phyloP scores from a whole-genome alignment of 208 protist genomes.

The Trypanosoma lewisi region DNA sequence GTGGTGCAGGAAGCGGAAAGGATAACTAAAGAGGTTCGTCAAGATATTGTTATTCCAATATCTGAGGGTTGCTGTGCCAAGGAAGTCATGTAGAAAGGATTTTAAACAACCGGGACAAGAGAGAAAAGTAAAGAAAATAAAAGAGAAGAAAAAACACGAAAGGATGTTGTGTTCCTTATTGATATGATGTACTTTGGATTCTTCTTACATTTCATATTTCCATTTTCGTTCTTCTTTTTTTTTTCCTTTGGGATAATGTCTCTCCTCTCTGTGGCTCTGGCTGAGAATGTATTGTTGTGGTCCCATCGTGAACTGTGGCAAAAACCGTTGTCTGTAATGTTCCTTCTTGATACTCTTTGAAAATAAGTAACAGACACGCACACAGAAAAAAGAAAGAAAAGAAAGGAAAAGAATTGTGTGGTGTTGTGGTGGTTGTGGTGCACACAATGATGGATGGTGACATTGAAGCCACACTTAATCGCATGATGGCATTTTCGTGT shows the following conservation, averaged over 20 bases:
- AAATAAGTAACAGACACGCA: too few species aligned
- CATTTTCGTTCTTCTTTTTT: neutral
- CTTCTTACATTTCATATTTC: neutral
- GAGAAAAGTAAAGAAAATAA: conserved; percentile 1
- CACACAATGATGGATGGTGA: conserved; percentile 23
- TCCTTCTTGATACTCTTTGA: too few species aligned
- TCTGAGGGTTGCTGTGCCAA: conserved; percentile 39
- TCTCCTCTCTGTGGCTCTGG: too few species aligned
- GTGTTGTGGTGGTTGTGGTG: too few species aligned
- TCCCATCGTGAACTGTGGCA: too few species aligned
- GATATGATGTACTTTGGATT: neutral
- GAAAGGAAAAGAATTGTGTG: neutral
- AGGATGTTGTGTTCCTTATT: neutral
- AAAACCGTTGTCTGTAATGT: too few species aligned
- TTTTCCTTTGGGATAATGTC: too few species aligned
- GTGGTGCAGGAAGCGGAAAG: conserved; percentile 31
- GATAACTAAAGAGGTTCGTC: conserved; percentile 27
- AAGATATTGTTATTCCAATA: conserved; percentile 43
- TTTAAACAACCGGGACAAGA: conserved; percentile 13
- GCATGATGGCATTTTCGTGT: conserved; percentile 37
- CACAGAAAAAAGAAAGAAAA: neutral
- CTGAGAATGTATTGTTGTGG: too few species aligned
- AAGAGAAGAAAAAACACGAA: neutral
- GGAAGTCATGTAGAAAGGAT: conserved; percentile 13
- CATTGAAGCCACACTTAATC: conserved; percentile 40